A percentile compares a stretch with the other conserved stretches of the same genome.
phyloP scores from a whole-genome alignment of 2,329 filamentous ascomycete species.

The Malbranchea cinnamomea region DNA sequence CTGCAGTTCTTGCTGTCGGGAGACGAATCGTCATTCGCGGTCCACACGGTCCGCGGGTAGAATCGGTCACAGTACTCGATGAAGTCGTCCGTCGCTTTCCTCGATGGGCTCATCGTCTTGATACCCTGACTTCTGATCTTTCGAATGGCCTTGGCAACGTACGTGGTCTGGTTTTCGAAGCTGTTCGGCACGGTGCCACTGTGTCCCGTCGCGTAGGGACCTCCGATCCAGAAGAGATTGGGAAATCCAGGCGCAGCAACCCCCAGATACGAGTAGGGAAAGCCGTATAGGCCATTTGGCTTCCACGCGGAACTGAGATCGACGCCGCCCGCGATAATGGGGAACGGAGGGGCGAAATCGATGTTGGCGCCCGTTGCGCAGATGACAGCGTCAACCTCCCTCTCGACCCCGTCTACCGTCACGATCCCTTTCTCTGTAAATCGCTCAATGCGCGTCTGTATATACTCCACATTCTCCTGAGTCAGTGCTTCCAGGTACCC shows the following conservation, averaged over 20 bases:
- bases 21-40: slow-evolving; percentile 25
- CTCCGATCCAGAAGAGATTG: slow-evolving; percentile 50
- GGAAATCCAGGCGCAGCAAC: slow-evolving; percentile 50
- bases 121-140: slow-evolving; percentile 54
- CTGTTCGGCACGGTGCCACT: slow-evolving; percentile 53
- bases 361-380: slow-evolving; percentile 54
- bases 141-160: slow-evolving; percentile 51
- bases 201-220: slow-evolving; percentile 43
- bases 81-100: slow-evolving; percentile 45
- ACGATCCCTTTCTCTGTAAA: slow-evolving; percentile 13
- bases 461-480: slow-evolving; percentile 13
- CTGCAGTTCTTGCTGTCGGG: slow-evolving; percentile 42
- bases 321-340: slow-evolving; percentile 27
- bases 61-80: slow-evolving; percentile 32
- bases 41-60: slow-evolving; percentile 35
- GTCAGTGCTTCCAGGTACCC: slow-evolving; percentile 20
- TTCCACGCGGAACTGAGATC: slow-evolving; percentile 49
- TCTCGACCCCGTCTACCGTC: slow-evolving; percentile 35
- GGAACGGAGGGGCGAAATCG: slow-evolving; percentile 19
- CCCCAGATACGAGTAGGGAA: slow-evolving; percentile 54
- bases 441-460: slow-evolving; percentile 8
- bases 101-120: slow-evolving; percentile 42
- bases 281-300: slow-evolving; percentile 40
- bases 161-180: slow-evolving; percentile 50
- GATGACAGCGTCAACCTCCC: slow-evolving; percentile 49